Conservation (phyloP, 495 filamentous ascomycete species). For the Xylaria acuta region DNA sequence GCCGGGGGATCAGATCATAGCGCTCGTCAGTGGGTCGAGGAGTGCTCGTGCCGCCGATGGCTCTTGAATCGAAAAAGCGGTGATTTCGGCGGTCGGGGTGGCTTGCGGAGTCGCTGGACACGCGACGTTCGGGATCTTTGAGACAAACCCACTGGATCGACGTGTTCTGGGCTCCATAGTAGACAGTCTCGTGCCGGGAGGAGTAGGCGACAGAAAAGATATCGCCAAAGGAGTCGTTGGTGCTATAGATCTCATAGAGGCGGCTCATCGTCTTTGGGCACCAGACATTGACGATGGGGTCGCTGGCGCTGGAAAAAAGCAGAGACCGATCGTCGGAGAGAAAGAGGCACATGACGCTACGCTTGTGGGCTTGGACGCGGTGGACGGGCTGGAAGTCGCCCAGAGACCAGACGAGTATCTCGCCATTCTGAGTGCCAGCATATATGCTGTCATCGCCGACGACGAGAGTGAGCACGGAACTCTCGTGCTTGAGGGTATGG, state of each 20-base stretch:
- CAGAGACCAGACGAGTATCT: constrained; percentile 89
- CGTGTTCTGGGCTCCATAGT: constrained; percentile 93
- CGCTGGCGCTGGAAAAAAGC: constrained; percentile 91
- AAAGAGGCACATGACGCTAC: constrained; percentile 85
- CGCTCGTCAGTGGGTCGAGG: constrained; percentile 64
- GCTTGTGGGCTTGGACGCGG: constrained; percentile 82
- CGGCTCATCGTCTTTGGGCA: constrained; percentile 50
- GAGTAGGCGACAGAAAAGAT: constrained; percentile 94
- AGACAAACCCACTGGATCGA: constrained; percentile 75
- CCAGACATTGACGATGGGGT: constrained; percentile 88
- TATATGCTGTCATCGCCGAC: constrained; percentile 71
- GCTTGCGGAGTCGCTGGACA: constrained; percentile 65
- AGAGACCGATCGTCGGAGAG: constrained; percentile 74
- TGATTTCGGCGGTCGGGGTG: constrained; percentile 86
- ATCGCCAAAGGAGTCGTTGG: constrained; percentile 88
- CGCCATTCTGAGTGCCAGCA: constrained; percentile 89
- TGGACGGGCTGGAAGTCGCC: constrained; percentile 80
- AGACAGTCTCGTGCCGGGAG: constrained; percentile 75
- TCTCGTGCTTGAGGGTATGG: constrained; percentile 73
- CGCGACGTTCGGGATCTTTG: constrained; percentile 54
- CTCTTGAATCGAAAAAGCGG: constrained; percentile 91
- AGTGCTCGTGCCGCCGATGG: constrained; percentile 79
- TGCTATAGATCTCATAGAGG: constrained; percentile 91
- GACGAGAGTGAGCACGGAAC: constrained; percentile 74
- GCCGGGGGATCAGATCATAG: constrained; percentile 59